Evolutionary conservation across 352 stramenopile genomes (phyloP).

Genomic region (Thalassiosira allenii): DNA sequence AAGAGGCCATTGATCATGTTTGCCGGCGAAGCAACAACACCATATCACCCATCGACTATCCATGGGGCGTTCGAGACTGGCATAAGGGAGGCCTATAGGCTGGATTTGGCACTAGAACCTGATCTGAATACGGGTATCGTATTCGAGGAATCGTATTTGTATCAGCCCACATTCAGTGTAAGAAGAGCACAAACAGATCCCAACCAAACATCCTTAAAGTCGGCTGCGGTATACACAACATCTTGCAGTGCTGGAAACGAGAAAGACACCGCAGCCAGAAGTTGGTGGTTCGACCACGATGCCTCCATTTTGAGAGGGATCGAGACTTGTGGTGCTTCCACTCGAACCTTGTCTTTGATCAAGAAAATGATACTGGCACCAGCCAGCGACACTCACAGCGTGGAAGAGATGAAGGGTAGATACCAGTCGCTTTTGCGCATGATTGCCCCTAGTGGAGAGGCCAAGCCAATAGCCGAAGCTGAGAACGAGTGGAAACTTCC

Average conservation of each 20-base stretch:
- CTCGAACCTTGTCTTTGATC: constrained; percentile 30
- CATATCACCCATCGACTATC: constrained; percentile 87
- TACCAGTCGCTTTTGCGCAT: constrained; percentile 45
- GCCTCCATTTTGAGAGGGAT: constrained; percentile 49
- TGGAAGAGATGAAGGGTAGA: constrained; percentile 35
- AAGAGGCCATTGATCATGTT: constrained; percentile 83
- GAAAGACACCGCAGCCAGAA: background rate
- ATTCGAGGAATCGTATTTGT: constrained; percentile 76
- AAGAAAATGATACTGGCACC: constrained; percentile 41
- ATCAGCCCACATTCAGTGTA: constrained; percentile 74
- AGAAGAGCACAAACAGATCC: background rate
- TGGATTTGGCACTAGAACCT: constrained; percentile 79
- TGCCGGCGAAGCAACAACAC: constrained; percentile 88
- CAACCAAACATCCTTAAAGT: background rate
- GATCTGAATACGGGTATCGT: constrained; percentile 59
- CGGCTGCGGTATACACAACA: background rate
- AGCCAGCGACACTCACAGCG: constrained; percentile 11
- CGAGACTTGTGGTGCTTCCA: constrained; percentile 43
- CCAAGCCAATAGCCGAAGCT: background rate
- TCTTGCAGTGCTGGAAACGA: background rate
- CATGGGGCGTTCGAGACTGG: constrained; percentile 87
- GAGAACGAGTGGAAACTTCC: constrained; percentile 23
- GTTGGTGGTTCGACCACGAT: constrained; percentile 51
- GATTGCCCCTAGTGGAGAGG: constrained; percentile 19
- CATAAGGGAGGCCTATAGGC: constrained; percentile 86